Evolutionary conservation across 2,329 filamentous ascomycete species (phyloP).

Genomic region (Tolypocladium sp.): DNA sequence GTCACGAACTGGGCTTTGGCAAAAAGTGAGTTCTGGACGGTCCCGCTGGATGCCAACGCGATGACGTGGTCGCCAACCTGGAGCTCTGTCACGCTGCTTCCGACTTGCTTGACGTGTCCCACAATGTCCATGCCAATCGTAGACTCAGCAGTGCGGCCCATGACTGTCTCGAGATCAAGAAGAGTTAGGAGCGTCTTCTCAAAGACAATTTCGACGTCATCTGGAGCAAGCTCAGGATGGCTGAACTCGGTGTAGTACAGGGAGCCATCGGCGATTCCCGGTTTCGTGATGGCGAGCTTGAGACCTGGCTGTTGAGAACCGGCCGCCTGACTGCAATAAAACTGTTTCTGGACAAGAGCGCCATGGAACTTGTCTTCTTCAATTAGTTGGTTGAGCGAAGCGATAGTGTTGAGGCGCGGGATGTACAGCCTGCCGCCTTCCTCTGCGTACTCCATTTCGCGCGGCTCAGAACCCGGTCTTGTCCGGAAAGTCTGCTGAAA

Average conservation of each 20-base stretch:
- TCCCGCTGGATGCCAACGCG: slow-evolving; percentile 24
- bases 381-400: slow-evolving; percentile 32
- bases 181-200: slow-evolving; percentile 22
- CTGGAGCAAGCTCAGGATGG: slow-evolving; percentile 11
- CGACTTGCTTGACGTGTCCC: slow-evolving; percentile 26
- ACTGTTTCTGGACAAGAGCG: slow-evolving; percentile 7
- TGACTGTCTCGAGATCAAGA: slow-evolving; percentile 24
- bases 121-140: slow-evolving; percentile 30
- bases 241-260: slow-evolving; percentile 14
- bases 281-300: slow-evolving; percentile 14
- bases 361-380: slow-evolving; percentile 18
- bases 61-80: slow-evolving; percentile 30
- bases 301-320: slow-evolving; percentile 2
- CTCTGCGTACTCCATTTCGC: slow-evolving; percentile 35
- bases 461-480: slow-evolving; percentile 6
- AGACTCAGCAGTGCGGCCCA: slow-evolving; percentile 20
- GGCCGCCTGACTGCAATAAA: slow-evolving; percentile 4
- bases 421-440: slow-evolving; percentile 27
- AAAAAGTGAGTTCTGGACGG: slow-evolving; percentile 23
- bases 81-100: slow-evolving; percentile 21
- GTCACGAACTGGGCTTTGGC: slow-evolving; percentile 27
- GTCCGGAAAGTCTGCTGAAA: slow-evolving; percentile 14
- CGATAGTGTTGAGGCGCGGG: slow-evolving; percentile 33
- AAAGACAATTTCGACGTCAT: slow-evolving; percentile 32
- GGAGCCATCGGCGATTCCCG: slow-evolving; percentile 14